Base-by-base conservation (phyloP, 148 eudicot species). In the Nyssa sinensis region DNA sequence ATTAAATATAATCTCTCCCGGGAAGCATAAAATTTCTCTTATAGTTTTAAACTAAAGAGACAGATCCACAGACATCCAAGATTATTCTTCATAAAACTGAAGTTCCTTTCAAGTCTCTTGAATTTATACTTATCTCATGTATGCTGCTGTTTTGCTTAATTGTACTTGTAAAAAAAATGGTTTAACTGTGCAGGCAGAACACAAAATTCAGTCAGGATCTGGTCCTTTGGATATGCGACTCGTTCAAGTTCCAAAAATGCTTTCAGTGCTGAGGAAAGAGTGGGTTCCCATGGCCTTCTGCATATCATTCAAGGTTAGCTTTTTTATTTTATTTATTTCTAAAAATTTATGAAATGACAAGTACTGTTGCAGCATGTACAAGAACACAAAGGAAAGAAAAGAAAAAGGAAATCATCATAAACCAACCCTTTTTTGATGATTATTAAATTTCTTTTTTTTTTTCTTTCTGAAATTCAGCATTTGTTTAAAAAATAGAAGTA, bases 181-280 rank as follows among this genome's bases (percentile, higher is more conserved):
- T n/a, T n/a, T 62, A 57, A 60, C 1, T 44, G 51, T 68, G 76
- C 88, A 96, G 99, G 89, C 71, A 67, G 91, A 88, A 59, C 99
- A 96, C 71, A 96, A 96, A 78, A 96, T 96, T 79, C 99, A 96
- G 82, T 96, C 99, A 57, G 90, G 87, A 41, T 88, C 97, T 60
- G 99, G 98, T 74, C 95, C 99, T 79, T 73, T 96, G 73, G 93
- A 93, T 85, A 89, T 96, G 95, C 84, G 86, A 29, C 95, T 96
- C 74, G 99, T 82, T 81, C 98, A 96, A 86, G 99, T 88, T 39
- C 99, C 99, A 16, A 96, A 96, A 88, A 96, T 96, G 99, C 95
- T 96, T 72, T 86, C 88, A 33, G 85, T 96, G 77, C 88, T 96
- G 63, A 89, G 96, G 74, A 86, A 81, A 68, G 89, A 91, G 41